Evolutionary conservation across 1,284 basidiomycete genomes (phyloP), one percentile per base, ranked within the genome.

Genomic region (Melampsora americana): DNA sequence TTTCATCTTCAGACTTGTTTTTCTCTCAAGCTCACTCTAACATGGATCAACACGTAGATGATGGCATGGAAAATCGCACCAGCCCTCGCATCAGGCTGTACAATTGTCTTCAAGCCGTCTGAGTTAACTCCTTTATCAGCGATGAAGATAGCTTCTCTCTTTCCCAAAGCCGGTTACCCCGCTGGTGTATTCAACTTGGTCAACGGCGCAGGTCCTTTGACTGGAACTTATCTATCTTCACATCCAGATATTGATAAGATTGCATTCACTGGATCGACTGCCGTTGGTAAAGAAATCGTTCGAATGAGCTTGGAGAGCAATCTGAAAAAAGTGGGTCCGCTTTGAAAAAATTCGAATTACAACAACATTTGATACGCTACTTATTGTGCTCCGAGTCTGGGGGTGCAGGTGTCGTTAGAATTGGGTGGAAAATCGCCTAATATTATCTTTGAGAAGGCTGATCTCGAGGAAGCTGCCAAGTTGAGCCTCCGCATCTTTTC

Each of bases 21-120:
- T 26, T 75, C 23, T 35, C 39, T 59, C 6, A 74, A 0, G 18
- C 59, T 16, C 12, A 66, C 18, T 42, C 61, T 66, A 5, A 44
- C 35, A 42, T 42, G n/a, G 35, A 32, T 14, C 62, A 35, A 11
- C 39, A 23, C 44, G 30, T 28, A 77, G 74, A 69, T 77, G 74
- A 61, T 78, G 60, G 73, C 75, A 28, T 80, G 79, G 80, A 80
- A 84, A 79, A 77, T 84, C 44, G 83, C 80, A 12, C 81, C 81
- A 12, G 81, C 81, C 0, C 78, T 82, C 5, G 80, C 81, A 7
- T 78, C 79, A 9, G 81, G 81, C 5, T 81, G 81, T 73, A 75
- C 79, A 23, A 77, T 82, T 50, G 79, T 82, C 28, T 79, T 82
- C 78, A 82, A 82, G 77, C 78, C 81, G 3, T 80, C 81, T 39